Percentiles rank a stretch among this genome's conserved stretches.
Evolutionary conservation across 2,329 filamentous ascomycete genomes (phyloP).

Genomic region (Diaporthe helianthi): DNA sequence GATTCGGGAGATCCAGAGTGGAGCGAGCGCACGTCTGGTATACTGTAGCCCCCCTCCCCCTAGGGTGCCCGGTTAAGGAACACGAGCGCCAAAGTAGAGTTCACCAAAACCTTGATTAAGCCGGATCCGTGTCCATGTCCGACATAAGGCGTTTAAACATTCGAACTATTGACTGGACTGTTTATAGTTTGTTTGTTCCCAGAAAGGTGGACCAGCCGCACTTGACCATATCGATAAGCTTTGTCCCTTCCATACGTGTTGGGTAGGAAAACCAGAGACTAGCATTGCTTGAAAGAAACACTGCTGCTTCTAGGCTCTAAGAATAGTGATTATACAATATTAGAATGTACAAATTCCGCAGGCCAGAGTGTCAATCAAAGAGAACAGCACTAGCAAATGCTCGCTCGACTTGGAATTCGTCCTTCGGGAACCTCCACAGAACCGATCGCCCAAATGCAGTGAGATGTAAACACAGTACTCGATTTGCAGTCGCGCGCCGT

Average conservation of each 20-base stretch:
- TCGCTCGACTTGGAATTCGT: conserved; percentile 34
- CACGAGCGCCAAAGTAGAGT: background rate
- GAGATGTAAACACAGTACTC: conserved; percentile 24
- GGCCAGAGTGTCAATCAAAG: conserved; percentile 34
- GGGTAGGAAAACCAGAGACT: conserved; percentile 19
- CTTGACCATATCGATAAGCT: too few relatives aligned
- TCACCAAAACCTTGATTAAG: background rate
- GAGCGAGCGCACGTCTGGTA: background rate
- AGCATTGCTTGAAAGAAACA: conserved; percentile 26
- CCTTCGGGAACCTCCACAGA: conserved; percentile 25
- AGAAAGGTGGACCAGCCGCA: too few relatives aligned
- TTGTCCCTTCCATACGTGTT: background rate
- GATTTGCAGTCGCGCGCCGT: conserved; percentile 17
- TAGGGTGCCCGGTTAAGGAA: background rate
- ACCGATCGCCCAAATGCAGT: conserved; percentile 29
- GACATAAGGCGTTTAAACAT: background rate
- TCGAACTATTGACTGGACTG: background rate
- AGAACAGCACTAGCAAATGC: conserved; percentile 32
- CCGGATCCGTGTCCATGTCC: background rate
- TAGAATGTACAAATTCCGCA: conserved; percentile 46
- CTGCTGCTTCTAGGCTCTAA: conserved; percentile 32
- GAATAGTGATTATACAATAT: conserved; percentile 48
- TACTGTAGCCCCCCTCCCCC: background rate
- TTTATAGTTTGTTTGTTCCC: too few relatives aligned
- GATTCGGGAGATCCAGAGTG: conserved; percentile 3